Percentiles rank a stretch among this genome's conserved stretches.
phyloP scores from a whole-genome alignment of 768 basidiomycete species.

The Ramaria sp. region DNA sequence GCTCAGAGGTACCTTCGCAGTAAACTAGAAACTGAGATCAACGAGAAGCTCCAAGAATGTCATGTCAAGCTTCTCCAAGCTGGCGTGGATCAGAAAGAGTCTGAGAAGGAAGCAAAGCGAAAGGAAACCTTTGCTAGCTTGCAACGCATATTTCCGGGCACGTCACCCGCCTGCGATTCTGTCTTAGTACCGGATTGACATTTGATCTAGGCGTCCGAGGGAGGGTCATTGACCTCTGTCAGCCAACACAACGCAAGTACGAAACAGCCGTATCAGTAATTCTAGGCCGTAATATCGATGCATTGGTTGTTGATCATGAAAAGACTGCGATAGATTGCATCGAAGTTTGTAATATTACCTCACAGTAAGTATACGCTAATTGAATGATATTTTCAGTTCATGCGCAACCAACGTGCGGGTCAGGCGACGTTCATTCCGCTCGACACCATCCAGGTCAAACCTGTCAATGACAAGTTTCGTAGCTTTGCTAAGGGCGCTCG shows the following conservation, averaged over 20 bases:
- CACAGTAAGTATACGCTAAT: background rate
- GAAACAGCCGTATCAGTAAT: slow-evolving; percentile 86
- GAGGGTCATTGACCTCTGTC: slow-evolving; percentile 87
- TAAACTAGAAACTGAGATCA: slow-evolving; percentile 81
- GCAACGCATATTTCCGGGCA: slow-evolving; percentile 85
- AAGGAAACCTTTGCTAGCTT: slow-evolving; percentile 80
- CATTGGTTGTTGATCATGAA: slow-evolving; percentile 93
- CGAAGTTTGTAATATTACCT: slow-evolving; percentile 39
- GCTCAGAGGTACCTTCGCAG: slow-evolving; percentile 27
- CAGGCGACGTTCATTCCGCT: slow-evolving; percentile 97
- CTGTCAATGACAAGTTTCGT: slow-evolving; percentile 89
- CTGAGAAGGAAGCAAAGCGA: slow-evolving; percentile 69
- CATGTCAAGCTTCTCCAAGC: slow-evolving; percentile 83
- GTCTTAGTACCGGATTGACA: background rate
- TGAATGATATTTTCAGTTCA: slow-evolving; percentile 42
- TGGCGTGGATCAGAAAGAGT: slow-evolving; percentile 79
- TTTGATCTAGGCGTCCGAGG: slow-evolving; percentile 68
- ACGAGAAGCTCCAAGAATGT: slow-evolving; percentile 79
- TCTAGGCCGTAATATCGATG: slow-evolving; percentile 89
- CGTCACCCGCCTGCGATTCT: background rate
- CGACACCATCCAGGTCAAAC: slow-evolving; percentile 93
- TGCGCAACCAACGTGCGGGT: slow-evolving; percentile 89
- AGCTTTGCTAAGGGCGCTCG: slow-evolving; percentile 82
- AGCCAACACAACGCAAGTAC: slow-evolving; percentile 87
- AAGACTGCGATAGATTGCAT: slow-evolving; percentile 97